Base-by-base conservation (phyloP, 2,329 filamentous ascomycete species). In the Sporothrix luriei region DNA sequence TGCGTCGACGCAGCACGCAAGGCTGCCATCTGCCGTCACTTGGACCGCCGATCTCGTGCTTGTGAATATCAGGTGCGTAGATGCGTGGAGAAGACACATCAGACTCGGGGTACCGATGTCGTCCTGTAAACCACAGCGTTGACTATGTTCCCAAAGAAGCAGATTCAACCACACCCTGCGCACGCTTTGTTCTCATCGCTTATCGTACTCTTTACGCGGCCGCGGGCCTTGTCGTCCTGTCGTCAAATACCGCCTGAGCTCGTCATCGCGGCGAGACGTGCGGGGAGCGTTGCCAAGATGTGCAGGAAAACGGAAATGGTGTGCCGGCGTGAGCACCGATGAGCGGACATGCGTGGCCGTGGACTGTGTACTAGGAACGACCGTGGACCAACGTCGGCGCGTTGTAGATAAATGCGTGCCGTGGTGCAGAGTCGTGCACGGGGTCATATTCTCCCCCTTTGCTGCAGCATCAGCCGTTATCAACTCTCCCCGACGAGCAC, bases 21-120 rank as follows among this genome's bases (percentile, higher is more conserved):
- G 68, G 68, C 68, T 69, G 61, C 51, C 52, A 61, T 55, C 68
- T 69, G 61, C 59, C 61, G 68, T 69, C 68, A 69, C 51, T 61
- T 52, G 9, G 24, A 14, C 51, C 40, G 62, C 62, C 61, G 51
- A 66, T 65, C 68, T 66, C 68, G 68, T 66, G 40, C 61, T 66
- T 26, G n/a, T 11, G 40, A 24, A 59, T 9, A 57, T 24, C n/a
- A 54, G 33, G n/a, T n/a, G n/a, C 61, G 51, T n/a, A n/a, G 16
- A 51, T 24, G 48, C 26, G 33, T 33, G 48, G 7, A 9, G 2
- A 6, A 40, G 7, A 59, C 11, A 40, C 13, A 13, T 19, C 13
- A 46, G 13, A 46, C 16, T 16, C 29, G 29, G 29, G 33, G 33
- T 33, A 33, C 33, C 7, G 33, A 7, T 7, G 7, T 33, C 29